Base-by-base conservation (phyloP, 805 yeast species). In the Spathaspora gorwiae region DNA sequence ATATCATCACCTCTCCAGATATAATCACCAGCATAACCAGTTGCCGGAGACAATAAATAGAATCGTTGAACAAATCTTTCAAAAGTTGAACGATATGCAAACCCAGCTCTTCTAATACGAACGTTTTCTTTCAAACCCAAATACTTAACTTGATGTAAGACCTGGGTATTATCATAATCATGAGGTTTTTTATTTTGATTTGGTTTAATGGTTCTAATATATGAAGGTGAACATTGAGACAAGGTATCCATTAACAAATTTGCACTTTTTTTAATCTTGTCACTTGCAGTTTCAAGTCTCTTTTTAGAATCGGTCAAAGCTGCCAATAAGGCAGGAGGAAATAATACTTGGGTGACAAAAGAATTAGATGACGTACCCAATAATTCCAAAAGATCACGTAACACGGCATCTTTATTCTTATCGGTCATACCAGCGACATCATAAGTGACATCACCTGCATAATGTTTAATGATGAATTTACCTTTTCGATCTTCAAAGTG, bases 391-490 rank as follows among this genome's bases (percentile, higher is more conserved):
- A 94, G 71, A 67, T 90, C 97, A 61, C 87, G 85, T 65, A 88
- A 81, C 77, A 94, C 75, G 56, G 87, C 92, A 64, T 94, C 99
- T 66, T 94, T 94, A 65, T 94, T 94, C 66, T 94, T 94, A 65
- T 94, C 98, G 2, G 99, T 94, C 87, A 94, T 90, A 6, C 87
- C 85, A 29, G 75, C 70, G 43, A 90, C 83, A 51, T 90, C 96
- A 61, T 94, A 94, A 10, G 90, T 86, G 40, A 94, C 99, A 69
- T 94, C 99, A 61, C 99, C 99, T 19, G 99, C 99, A 70, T 94
- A 94, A 68, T 94, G 99, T 68, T 88, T 90, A 59, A 94, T 81
- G 45, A 94, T 71, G 54, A 94, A 94, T 64, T 94, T 92, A 31
- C 83, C 79, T 51, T 87, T 83, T 60, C 99, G 82, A 56, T 87